Percentiles rank a stretch among this genome's conserved stretches.
Evolutionary conservation across 495 filamentous ascomycete species (phyloP).

Genomic region (Tuber aestivum): DNA sequence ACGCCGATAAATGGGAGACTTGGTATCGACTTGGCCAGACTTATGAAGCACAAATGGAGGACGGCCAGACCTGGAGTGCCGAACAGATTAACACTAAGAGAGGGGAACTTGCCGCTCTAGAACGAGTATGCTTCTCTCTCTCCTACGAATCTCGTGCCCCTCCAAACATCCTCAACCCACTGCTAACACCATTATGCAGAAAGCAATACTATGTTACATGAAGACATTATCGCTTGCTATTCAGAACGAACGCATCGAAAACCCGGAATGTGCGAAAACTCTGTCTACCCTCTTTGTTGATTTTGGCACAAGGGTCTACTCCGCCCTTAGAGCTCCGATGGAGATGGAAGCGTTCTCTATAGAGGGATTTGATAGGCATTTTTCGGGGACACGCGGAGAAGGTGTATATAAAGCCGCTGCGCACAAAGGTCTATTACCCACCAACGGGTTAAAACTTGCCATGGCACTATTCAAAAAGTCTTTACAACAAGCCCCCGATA

Average conservation of each 20-base stretch:
- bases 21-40: slow-evolving; percentile 93
- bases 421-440: slow-evolving; percentile 65
- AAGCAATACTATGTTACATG: slow-evolving; percentile 85
- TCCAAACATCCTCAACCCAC: background rate
- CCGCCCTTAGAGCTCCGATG: slow-evolving; percentile 84
- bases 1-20: slow-evolving; percentile 80
- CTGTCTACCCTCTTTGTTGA: slow-evolving; percentile 80
- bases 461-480: slow-evolving; percentile 71
- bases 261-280: slow-evolving; percentile 54
- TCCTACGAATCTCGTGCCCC: background rate
- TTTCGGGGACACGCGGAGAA: slow-evolving; percentile 58
- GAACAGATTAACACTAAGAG: slow-evolving; percentile 89
- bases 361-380: slow-evolving; percentile 67
- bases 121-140: slow-evolving; percentile 49
- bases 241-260: slow-evolving; percentile 52
- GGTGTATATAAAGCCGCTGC: slow-evolving; percentile 69
- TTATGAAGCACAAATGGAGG: slow-evolving; percentile 85
- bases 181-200: slow-evolving; percentile 19
- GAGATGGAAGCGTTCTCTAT: slow-evolving; percentile 78
- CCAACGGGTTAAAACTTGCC: slow-evolving; percentile 82
- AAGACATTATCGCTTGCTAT: slow-evolving; percentile 76
- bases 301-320: slow-evolving; percentile 84
- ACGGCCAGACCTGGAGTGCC: slow-evolving; percentile 86
- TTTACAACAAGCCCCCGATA: slow-evolving; percentile 61
- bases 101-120: slow-evolving; percentile 63